phyloP scores from a whole-genome alignment of 2,329 filamentous ascomycete species.

The Fusarium cyanostomum region DNA sequence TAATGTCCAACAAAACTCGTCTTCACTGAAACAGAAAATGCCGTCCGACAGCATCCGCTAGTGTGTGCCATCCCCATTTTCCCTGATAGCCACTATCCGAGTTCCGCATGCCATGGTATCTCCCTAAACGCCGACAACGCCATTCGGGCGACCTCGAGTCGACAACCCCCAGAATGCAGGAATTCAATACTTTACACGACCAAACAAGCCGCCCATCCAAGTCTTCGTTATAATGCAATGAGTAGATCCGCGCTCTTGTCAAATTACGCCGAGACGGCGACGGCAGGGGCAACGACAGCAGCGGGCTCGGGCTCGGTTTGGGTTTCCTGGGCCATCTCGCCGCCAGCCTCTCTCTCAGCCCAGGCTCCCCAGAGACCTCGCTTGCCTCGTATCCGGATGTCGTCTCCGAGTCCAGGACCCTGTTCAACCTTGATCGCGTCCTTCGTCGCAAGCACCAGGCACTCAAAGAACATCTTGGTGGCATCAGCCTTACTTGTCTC shows the following conservation, averaged over 20 bases:
- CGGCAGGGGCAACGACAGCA: slow-evolving; percentile 45
- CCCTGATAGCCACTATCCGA: slow-evolving; percentile 38
- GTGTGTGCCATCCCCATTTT: slow-evolving; percentile 33
- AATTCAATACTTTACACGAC: slow-evolving; percentile 49
- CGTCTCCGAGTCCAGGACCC: slow-evolving; percentile 76
- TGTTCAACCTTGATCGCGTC: slow-evolving; percentile 98
- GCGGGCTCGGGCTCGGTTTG: slow-evolving; percentile 49
- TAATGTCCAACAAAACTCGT: slow-evolving; percentile 23
- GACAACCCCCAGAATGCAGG: slow-evolving; percentile 46
- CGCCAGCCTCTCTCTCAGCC: slow-evolving; percentile 81
- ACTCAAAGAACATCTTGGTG: slow-evolving; percentile 99
- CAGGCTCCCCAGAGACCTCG: slow-evolving; percentile 96
- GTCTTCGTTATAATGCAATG: slow-evolving; percentile 38
- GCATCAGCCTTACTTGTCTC: slow-evolving; percentile 87
- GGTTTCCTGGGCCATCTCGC: slow-evolving; percentile 65
- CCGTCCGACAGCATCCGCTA: slow-evolving; percentile 16
- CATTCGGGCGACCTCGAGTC: slow-evolving; percentile 45
- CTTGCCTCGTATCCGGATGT: slow-evolving; percentile 88
- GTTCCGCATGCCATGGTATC: slow-evolving; percentile 50
- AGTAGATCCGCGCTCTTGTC: slow-evolving; percentile 19
- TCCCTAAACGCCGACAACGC: slow-evolving; percentile 53
- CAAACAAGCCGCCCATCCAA: slow-evolving; percentile 40
- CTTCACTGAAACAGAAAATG: slow-evolving; percentile 26
- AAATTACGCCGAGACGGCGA: slow-evolving; percentile 52
- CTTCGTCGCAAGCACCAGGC: slow-evolving; percentile 94